Percentiles rank a stretch among this genome's conserved stretches.
Conservation (phyloP, 2,329 filamentous ascomycete species). For the Penicillium sp. region DNA sequence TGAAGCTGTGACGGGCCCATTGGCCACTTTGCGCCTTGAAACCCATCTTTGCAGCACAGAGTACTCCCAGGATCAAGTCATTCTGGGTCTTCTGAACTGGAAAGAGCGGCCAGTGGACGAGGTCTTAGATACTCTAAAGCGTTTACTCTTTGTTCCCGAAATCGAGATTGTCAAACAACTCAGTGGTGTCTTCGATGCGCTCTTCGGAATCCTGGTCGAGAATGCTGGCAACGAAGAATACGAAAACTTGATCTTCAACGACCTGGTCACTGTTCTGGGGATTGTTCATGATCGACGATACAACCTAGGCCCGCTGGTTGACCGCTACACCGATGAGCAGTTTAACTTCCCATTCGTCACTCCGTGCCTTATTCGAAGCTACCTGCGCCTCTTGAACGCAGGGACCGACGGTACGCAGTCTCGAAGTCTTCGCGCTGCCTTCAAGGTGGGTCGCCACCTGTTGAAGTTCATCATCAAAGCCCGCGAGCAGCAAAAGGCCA, state of each 20-base stretch:
- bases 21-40: conserved; percentile 74
- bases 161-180: conserved; percentile 96
- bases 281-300: conserved; percentile 95
- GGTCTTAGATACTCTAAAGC: conserved; percentile 70
- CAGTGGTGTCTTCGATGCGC: conserved; percentile 80
- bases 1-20: conserved; percentile 68
- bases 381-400: conserved; percentile 76
- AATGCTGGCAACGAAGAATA: conserved; percentile 88
- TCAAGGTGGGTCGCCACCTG: conserved; percentile 91
- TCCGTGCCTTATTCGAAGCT: conserved; percentile 80
- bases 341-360: conserved; percentile 95
- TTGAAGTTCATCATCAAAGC: conserved; percentile 94
- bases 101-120: conserved; percentile 70
- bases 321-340: conserved; percentile 80
- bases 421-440: conserved; percentile 79
- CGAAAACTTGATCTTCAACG: conserved; percentile 88
- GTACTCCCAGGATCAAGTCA: conserved; percentile 86
- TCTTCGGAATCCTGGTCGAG: conserved; percentile 89
- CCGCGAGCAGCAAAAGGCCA: conserved; percentile 78
- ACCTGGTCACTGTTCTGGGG: conserved; percentile 81
- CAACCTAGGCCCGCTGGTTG: conserved; percentile 84
- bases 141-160: conserved; percentile 89
- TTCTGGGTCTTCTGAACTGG: conserved; percentile 84
- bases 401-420: conserved; percentile 80
- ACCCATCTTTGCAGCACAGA: conserved; percentile 92